A percentile compares a stretch with the other conserved stretches of the same genome.
These are phyloP conservation scores for Epichloe sylvatica DNA, from an alignment of 2,329 filamentous ascomycete genomes.

Conservation along the genomic window DNA sequence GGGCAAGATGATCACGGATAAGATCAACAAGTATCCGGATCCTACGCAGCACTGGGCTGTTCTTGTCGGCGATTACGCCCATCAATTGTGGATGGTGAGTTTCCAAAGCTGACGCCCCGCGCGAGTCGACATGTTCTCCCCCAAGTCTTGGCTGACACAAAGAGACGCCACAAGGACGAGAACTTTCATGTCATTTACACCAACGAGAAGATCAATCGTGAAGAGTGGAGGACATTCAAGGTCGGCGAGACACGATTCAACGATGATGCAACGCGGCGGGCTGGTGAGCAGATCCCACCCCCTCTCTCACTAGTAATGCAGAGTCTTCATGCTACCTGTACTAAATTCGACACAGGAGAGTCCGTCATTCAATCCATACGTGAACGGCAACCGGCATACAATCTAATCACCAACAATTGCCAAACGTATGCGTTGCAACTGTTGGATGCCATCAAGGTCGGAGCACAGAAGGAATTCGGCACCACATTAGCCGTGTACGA, in stretches of 20 bases:
- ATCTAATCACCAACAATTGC: slow-evolving; percentile 47
- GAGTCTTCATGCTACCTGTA: neutral
- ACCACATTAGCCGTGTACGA: slow-evolving; percentile 41
- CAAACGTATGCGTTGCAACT: slow-evolving; percentile 41
- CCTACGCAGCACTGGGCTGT: slow-evolving; percentile 49
- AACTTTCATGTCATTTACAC: slow-evolving; percentile 42
- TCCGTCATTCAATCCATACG: slow-evolving; percentile 39
- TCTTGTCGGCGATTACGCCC: slow-evolving; percentile 39
- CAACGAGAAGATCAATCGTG: slow-evolving; percentile 31
- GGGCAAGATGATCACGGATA: slow-evolving; percentile 41
- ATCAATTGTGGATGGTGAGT: slow-evolving; percentile 46
- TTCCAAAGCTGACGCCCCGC: neutral
- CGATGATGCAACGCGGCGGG: slow-evolving; percentile 36
- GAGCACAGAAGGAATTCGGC: slow-evolving; percentile 35
- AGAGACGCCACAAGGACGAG: slow-evolving; percentile 26
- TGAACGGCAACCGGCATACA: slow-evolving; percentile 34
- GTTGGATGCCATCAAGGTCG: slow-evolving; percentile 40
- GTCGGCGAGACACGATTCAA: slow-evolving; percentile 41
- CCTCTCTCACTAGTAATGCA: neutral
- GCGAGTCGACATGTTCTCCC: neutral
- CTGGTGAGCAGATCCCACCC: slow-evolving; percentile 22
- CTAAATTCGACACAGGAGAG: slow-evolving; percentile 25
- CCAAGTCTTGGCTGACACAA: neutral
- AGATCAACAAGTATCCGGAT: slow-evolving; percentile 40
- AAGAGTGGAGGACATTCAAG: slow-evolving; percentile 36